Evolutionary conservation across 2,329 filamentous ascomycete genomes (phyloP), one percentile per base, ranked within the genome.

Genomic region (Colletotrichum graminicola): DNA sequence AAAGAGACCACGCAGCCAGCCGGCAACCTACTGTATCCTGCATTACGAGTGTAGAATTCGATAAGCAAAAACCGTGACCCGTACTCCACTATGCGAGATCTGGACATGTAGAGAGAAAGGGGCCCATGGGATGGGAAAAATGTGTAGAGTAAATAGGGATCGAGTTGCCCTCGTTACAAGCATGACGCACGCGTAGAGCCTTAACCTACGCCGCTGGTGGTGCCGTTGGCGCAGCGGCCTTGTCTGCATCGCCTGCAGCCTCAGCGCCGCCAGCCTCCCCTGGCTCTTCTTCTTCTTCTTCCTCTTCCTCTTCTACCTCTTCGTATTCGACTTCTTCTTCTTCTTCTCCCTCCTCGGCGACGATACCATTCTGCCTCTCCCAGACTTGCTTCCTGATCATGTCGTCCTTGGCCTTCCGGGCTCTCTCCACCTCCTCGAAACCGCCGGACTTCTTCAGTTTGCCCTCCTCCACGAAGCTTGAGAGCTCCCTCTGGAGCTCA

Each of bases 381-480:
- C 90, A 92, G 16, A 92, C 93, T 80, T 98, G 95, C 76, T 90
- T 92, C 68, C 95, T 87, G 71, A 94, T 94, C 75, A 89, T 88
- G 72, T 98, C 96, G 77, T 99, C 96, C 80, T 95, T 97, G 45
- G 91, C 89, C 78, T 92, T 92, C 61, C 96, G 88, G 56, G 94
- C 86, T 64, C 96, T 88, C 82, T 99, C 96, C 0, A 95, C 92
- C 82, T 99, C 96, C 80, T 98, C 96, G 61, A 97, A 92, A 0
- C 96, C 96, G 51, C 96, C 96, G 18, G 93, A 95, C 87, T 98
- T 98, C 88, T 97, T 98, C 75, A 99, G 84, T 81, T 93, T 96
- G 69, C 94, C 94, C 77, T 97, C 94, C 74, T 93, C 89, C 1
- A 98, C 95, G 78, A 98, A 99, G 41, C 83, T 88, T 21, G 90